Base-by-base conservation (phyloP, 805 yeast species). In the Suhomyces kilbournensis region DNA sequence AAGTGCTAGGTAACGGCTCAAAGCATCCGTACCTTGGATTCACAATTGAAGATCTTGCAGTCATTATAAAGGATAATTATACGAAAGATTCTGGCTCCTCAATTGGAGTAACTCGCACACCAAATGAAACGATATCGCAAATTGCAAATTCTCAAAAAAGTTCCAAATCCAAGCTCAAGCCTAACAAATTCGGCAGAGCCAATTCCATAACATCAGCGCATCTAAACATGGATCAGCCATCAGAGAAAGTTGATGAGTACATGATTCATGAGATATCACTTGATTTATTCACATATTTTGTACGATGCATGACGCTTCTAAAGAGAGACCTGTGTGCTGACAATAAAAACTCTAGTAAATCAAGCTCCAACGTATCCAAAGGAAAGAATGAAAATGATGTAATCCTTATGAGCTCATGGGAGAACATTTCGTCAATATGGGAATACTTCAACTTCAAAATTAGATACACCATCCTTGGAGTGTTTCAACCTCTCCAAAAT, bases 21-120 rank as follows among this genome's bases (percentile, higher is more conserved):
- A 49, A 43, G 15, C 68, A 63, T 23, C 59, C 69, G 4, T 59
- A 57, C 44, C 45, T 70, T 15, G 64, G 64, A 7, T 54, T 61
- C 53, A 57, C 75, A 1, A 47, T 65, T 4, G 75, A 71, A 51
- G 74, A 71, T 26, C 51, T 70, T 22, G 55, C 69, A 0, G 51
- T 47, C 15, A 65, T 52, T 32, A 58, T 71, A 2, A 61, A 54
- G 38, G 65, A 60, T 3, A 59, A 56, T 43, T 62, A 63, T 43
- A 14, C 20, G 14, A 38, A 42, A 40, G 50, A 47, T 23, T 30
- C n/a, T 19, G 34, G 22, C 40, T 22, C 14, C 12, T 28, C 26
- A 30, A 19, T 26, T 23, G 15, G 20, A 19, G n/a, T 25, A 2
- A 12, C 32, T n/a, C 19, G 25, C 12, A 23, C 5, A 4, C 17